These are phyloP conservation scores for Penicillium paxilli DNA, from an alignment of 495 filamentous ascomycete genomes.

Conservation along the genomic window DNA sequence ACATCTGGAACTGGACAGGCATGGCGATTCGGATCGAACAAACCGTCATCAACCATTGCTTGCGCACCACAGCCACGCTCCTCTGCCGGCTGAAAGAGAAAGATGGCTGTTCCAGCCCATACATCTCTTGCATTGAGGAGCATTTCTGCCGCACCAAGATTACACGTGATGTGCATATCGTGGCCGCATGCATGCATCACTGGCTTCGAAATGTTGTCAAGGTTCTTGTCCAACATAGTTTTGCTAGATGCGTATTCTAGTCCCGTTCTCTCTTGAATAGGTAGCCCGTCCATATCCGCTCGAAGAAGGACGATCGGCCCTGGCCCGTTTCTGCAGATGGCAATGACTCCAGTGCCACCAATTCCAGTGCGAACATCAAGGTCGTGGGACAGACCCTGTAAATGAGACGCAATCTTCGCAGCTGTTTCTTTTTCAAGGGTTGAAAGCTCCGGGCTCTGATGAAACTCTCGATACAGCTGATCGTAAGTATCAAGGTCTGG, in stretches of 20 bases:
- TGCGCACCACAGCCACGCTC: conserved; percentile 52
- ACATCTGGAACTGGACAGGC: conserved; percentile 53
- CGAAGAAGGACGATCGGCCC: conserved; percentile 52
- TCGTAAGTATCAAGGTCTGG: conserved; percentile 48
- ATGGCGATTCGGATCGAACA: conserved; percentile 48
- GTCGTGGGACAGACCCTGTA: conserved; percentile 24
- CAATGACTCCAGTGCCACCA: conserved; percentile 50
- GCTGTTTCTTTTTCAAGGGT: conserved; percentile 51
- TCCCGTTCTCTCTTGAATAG: conserved; percentile 50
- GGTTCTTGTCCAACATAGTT: conserved; percentile 43
- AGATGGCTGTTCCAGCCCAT: conserved; percentile 54
- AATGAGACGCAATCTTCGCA: conserved; percentile 35
- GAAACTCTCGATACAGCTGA: conserved; percentile 54
- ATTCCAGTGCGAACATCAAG: conserved; percentile 46
- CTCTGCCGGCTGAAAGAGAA: conserved; percentile 56
- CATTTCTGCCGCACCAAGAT: conserved; percentile 49
- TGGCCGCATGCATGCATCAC: conserved; percentile 60
- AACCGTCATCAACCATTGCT: conserved; percentile 54
- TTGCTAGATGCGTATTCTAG: conserved; percentile 49
- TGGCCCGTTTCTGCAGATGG: conserved; percentile 44
- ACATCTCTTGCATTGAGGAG: conserved; percentile 26
- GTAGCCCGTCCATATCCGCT: conserved; percentile 56
- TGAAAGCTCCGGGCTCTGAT: conserved; percentile 59
- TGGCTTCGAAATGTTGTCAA: conserved; percentile 43
- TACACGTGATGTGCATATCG: conserved; percentile 57